phyloP scores from a whole-genome alignment of 768 basidiomycete species.

The Leccinum incarnatum region DNA sequence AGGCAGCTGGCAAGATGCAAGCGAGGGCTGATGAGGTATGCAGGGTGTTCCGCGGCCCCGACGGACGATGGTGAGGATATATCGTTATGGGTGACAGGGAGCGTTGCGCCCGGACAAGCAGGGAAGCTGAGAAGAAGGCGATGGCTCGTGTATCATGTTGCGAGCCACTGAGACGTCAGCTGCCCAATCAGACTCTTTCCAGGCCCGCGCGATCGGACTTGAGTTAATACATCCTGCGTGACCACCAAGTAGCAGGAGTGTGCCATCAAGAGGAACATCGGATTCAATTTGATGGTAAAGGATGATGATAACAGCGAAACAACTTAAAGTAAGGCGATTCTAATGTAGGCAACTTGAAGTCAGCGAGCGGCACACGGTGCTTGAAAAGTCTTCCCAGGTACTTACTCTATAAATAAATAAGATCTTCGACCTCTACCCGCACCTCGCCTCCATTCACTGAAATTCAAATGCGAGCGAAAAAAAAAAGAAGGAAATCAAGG shows the following conservation, averaged over 20 bases:
- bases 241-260: too few relatives aligned
- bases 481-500: too few relatives aligned
- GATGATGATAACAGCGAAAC: too few relatives aligned
- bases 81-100: neutral
- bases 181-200: neutral
- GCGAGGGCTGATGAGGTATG: neutral
- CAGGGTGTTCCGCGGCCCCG: neutral
- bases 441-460: too few relatives aligned
- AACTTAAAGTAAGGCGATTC: neutral
- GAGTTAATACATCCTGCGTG: neutral
- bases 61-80: neutral
- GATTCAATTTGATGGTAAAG: too few relatives aligned
- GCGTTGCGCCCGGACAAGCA: neutral
- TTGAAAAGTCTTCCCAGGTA: too few relatives aligned
- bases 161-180: conserved; percentile 12
- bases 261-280: too few relatives aligned
- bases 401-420: neutral
- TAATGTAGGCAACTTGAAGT: too few relatives aligned
- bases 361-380: too few relatives aligned
- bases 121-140: conserved; percentile 5
- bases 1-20: neutral
- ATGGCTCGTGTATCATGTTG: conserved; percentile 5
- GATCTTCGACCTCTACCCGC: neutral
- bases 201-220: neutral
- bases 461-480: too few relatives aligned